These are phyloP conservation scores for Roridomyces roridus DNA, from an alignment of 768 basidiomycete species.

Conservation along the genomic window DNA sequence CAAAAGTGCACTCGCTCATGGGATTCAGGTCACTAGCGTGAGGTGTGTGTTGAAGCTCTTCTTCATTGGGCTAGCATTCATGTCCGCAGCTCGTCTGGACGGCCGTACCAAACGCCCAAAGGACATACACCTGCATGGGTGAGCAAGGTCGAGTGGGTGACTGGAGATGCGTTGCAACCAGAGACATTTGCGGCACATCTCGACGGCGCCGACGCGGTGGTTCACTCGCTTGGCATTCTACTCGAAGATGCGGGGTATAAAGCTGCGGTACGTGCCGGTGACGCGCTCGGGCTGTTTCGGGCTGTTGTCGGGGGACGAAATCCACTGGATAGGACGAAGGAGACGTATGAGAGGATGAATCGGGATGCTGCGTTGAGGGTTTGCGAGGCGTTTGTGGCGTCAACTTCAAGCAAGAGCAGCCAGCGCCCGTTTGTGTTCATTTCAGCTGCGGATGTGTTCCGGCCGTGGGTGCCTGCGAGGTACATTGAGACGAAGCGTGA, in stretches of 20 bases:
- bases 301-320: slow-evolving; percentile 57
- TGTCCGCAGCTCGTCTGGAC: slow-evolving; percentile 76
- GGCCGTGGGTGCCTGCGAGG: slow-evolving; percentile 81
- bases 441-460: slow-evolving; percentile 93
- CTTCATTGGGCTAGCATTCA: not conserved
- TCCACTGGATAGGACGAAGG: slow-evolving; percentile 61
- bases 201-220: slow-evolving; percentile 72
- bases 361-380: slow-evolving; percentile 67
- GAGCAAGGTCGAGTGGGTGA: slow-evolving; percentile 84
- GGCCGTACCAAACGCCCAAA: slow-evolving; percentile 85
- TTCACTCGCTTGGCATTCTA: slow-evolving; percentile 93
- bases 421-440: slow-evolving; percentile 87
- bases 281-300: slow-evolving; percentile 56
- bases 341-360: slow-evolving; percentile 83
- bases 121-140: slow-evolving; percentile 92
- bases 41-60: slow-evolving; percentile 54
- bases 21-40: slow-evolving; percentile 88
- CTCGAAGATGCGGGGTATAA: slow-evolving; percentile 88
- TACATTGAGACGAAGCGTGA: slow-evolving; percentile 96
- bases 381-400: slow-evolving; percentile 74
- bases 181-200: slow-evolving; percentile 75
- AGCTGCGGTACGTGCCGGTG: slow-evolving; percentile 62
- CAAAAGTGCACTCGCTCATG: slow-evolving; percentile 81
- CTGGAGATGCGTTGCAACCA: slow-evolving; percentile 82
- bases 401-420: slow-evolving; percentile 34